A percentile compares a stretch with the other conserved stretches of the same genome.
Conservation (phyloP, 352 stramenopile genomes). For the Phytophthora crassamura region DNA sequence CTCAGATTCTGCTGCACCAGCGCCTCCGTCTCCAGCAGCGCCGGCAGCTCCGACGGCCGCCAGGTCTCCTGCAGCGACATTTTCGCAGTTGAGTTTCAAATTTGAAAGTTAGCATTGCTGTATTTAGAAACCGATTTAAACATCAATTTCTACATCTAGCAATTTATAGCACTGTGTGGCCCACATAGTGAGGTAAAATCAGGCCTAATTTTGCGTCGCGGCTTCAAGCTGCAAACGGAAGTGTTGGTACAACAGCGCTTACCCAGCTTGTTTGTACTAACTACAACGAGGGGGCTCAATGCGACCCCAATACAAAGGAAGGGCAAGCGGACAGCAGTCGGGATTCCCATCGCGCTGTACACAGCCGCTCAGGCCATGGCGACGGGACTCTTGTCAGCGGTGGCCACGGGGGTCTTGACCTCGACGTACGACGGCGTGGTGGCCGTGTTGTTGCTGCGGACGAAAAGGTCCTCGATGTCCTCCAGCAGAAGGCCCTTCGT, state of each 20-base stretch:
- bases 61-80: slow-evolving; percentile 33
- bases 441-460: slow-evolving; percentile 24
- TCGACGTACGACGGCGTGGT: slow-evolving; percentile 36
- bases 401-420: slow-evolving; percentile 31
- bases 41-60: slow-evolving; percentile 21
- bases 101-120: slow-evolving; percentile 6
- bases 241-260: too few relatives aligned
- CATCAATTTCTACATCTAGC: too few relatives aligned
- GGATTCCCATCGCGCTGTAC: background rate
- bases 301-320: slow-evolving; percentile 19
- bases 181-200: too few relatives aligned
- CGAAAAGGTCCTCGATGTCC: slow-evolving; percentile 37
- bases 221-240: slow-evolving; percentile 2
- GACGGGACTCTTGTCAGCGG: slow-evolving; percentile 17
- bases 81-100: slow-evolving; percentile 3
- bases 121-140: too few relatives aligned
- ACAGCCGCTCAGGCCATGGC: slow-evolving; percentile 18
- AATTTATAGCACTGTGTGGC: too few relatives aligned
- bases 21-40: slow-evolving; percentile 49
- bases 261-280: slow-evolving; percentile 25
- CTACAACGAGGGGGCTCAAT: slow-evolving; percentile 11
- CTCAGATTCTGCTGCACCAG: slow-evolving; percentile 53
- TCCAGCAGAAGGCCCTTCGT: slow-evolving; percentile 38
- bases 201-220: too few relatives aligned
- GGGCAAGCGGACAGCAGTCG: too few relatives aligned